phyloP scores from a whole-genome alignment of 495 filamentous ascomycete species.

The Penicillium tannophilum region DNA sequence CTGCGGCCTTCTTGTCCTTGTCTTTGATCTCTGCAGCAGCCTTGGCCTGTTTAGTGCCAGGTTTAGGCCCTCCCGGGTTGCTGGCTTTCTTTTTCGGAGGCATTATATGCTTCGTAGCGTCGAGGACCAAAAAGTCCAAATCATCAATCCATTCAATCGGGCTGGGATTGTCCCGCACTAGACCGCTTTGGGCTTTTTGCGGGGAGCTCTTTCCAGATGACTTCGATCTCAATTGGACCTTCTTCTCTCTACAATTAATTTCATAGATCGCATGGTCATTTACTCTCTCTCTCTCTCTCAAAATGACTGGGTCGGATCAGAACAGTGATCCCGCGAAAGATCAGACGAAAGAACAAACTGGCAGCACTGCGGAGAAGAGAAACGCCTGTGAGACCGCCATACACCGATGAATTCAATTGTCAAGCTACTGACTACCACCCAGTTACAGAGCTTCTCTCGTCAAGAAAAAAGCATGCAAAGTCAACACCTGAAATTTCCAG shows the following conservation, averaged over 20 bases:
- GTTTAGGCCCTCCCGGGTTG: constrained; percentile 42
- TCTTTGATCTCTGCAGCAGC: constrained; percentile 41
- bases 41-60: constrained; percentile 50
- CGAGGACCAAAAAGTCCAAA: constrained; percentile 3
- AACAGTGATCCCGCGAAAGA: neutral
- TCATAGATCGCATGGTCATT: neutral
- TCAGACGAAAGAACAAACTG: constrained; percentile 5
- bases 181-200: constrained; percentile 33
- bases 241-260: neutral
- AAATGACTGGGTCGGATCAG: neutral
- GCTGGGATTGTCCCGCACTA: constrained; percentile 37
- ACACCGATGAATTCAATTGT: neutral
- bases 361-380: constrained; percentile 37
- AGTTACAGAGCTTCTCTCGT: constrained; percentile 73
- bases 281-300: neutral
- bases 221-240: neutral
- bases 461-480: constrained; percentile 54
- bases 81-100: constrained; percentile 47
- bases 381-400: constrained; percentile 41
- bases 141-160: constrained; percentile 13
- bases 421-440: neutral
- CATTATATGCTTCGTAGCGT: constrained; percentile 28
- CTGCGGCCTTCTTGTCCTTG: constrained; percentile 40
- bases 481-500: constrained; percentile 21
- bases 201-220: constrained; percentile 20